Base-by-base conservation (phyloP, 768 basidiomycete species). In the Tricholoma terreum region DNA sequence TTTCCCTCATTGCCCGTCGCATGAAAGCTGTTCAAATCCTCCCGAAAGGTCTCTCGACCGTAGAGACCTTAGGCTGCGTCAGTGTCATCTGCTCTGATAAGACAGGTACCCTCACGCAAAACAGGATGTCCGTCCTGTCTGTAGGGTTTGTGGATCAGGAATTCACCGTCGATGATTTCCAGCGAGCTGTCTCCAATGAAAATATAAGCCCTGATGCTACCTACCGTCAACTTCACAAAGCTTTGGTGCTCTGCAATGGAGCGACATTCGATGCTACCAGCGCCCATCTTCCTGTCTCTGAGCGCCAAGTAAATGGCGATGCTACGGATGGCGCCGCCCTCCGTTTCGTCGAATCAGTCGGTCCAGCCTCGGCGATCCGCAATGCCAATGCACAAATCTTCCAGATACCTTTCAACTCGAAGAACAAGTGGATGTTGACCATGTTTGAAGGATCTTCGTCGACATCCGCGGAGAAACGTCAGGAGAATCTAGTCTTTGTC, bases 41-140 rank as follows among this genome's bases (percentile, higher is more conserved):
- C 9, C 61, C 48, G 64, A 81, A 80, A 61, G 81, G 82, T 3
- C 71, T 89, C 21, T 77, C 84, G 24, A 87, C 84, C 6, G 84
- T 89, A 27, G 86, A 89, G 66, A 84, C 83, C 8, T 74, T 89
- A 6, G 86, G 87, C 6, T 77, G 80, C 9, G 84, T 87, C 65
- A 81, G 81, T 54, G 78, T 78, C 14, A 67, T 79, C 34, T 75
- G 74, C 49, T 77, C 76, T 6, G 81, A 87, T 64, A 87, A 87
- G 68, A 84, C 84, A 0, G 83, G 84, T 12, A 85, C 83, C 0
- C 69, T 87, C 17, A 86, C 85, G 2, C 77, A 80, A 64, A 85
- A 84, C 65, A 75, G 69, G 59, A 85, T 86, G 84, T 74, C 80
- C 10, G 84, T 81, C 43, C 76, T 79, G 22, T 79, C 79, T 45